These are phyloP conservation scores for Nitzschia sp. DNA, from an alignment of 108 stramenopile species.

Conservation along the genomic window DNA sequence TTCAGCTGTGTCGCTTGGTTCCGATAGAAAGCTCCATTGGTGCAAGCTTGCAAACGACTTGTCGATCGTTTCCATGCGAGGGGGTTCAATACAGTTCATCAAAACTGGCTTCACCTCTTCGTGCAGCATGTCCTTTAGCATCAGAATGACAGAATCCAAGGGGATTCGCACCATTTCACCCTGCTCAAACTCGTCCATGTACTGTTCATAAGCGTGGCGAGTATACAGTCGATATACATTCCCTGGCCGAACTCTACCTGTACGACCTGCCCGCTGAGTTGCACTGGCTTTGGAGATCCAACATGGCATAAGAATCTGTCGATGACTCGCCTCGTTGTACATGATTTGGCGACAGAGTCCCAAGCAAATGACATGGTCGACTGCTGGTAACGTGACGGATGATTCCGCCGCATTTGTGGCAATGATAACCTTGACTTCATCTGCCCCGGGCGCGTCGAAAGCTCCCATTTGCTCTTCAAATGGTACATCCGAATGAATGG, in stretches of 20 bases:
- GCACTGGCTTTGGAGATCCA: constrained; percentile 92
- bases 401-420: constrained; percentile 98
- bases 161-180: constrained; percentile 85
- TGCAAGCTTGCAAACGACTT: constrained; percentile 75
- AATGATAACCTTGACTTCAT: constrained; percentile 90
- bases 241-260: constrained; percentile 89
- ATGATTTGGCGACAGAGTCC: constrained; percentile 84
- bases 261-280: constrained; percentile 94
- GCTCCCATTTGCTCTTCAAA: constrained; percentile 91
- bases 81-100: constrained; percentile 81
- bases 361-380: constrained; percentile 94
- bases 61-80: constrained; percentile 65
- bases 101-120: constrained; percentile 68
- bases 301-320: constrained; percentile 77
- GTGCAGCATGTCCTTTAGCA: constrained; percentile 72
- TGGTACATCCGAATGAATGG: constrained; percentile 92
- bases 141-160: constrained; percentile 74
- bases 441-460: constrained; percentile 61
- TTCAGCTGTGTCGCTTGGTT: constrained; percentile 58
- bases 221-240: constrained; percentile 90
- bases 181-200: constrained; percentile 71
- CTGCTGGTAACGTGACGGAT: constrained; percentile 94
- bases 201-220: constrained; percentile 47
- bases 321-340: constrained; percentile 68
- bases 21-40: constrained; percentile 60